Evolutionary conservation across 768 basidiomycete genomes (phyloP), one percentile per base, ranked within the genome.

Genomic region (Lactarius vividus): DNA sequence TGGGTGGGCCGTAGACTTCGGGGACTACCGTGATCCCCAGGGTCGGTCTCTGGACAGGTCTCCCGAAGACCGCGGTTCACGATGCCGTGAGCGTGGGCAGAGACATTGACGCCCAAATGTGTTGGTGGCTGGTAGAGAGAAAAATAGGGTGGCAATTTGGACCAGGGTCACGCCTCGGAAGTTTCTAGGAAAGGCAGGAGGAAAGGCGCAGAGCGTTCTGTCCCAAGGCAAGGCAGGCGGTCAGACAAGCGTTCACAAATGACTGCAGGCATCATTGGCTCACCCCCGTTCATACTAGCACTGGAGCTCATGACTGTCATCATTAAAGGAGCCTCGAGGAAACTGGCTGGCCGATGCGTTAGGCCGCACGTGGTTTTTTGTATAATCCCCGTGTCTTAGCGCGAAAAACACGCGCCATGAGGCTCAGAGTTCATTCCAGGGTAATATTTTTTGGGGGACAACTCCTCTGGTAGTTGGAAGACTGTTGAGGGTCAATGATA

Each of bases 71-170:
- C 7, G 18, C 20, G 44, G 37, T 20, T 28, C 23, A 37, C 29
- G 42, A 67, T 69, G 68, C 69, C 69, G 59, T 68, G 59, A 67
- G 11, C 33, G 33, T 37, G 16, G 16, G 9, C 26, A 53, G 20
- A 26, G 58, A 44, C 42, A 39, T 61, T 61, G 49, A 20, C 60
- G 56, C 65, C 55, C 56, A 23, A n/a, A 4, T 39, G 42, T 26
- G 49, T 10, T 13, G 10, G 8, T 46, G 28, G 40, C 29, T 58
- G 35, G 52, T 39, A 66, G 35, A 57, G 37, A 52, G 57, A 61
- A 40, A 52, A 63, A 55, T 11, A 64, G 49, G 67, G 66, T 57
- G 49, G 15, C 10, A 26, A 52, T 26, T 39, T 31, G 49, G 26
- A 56, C 23, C 64, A 63, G 46, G 62, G 56, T 64, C 59, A 68